Percentiles rank a stretch among this genome's conserved stretches.
Evolutionary conservation across 2,329 filamentous ascomycete species (phyloP).

Genomic region (Pseudohalonectria lignicola): DNA sequence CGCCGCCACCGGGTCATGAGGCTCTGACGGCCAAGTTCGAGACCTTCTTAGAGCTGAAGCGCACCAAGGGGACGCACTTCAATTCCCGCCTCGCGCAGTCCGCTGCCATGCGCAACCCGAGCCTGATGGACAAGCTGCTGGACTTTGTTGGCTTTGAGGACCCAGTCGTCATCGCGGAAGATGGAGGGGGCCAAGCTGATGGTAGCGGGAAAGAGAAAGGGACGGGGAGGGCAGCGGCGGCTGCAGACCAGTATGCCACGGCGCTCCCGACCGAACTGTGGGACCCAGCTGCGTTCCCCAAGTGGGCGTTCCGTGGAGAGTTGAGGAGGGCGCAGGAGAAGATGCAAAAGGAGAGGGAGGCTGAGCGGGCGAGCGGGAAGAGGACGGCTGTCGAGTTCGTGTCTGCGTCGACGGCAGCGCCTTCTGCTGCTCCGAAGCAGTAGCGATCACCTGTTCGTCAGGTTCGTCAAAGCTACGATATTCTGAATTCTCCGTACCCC

Average conservation of each 20-base stretch:
- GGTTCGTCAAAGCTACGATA: too few species aligned
- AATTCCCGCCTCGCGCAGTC: constrained; percentile 62
- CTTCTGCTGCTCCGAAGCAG: constrained; percentile 12
- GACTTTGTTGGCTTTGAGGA: constrained; percentile 46
- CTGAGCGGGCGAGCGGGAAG: constrained; percentile 25
- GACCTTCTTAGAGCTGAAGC: constrained; percentile 66
- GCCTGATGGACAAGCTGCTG: constrained; percentile 61
- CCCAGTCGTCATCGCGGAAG: constrained; percentile 14
- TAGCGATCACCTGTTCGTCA: too few species aligned
- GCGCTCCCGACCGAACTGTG: constrained; percentile 45
- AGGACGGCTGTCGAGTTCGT: constrained; percentile 39
- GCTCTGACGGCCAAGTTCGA: constrained; percentile 55
- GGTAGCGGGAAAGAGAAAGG: constrained; percentile 8
- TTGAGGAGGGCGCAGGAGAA: constrained; percentile 37
- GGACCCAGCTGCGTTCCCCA: constrained; percentile 45
- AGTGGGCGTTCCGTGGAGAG: constrained; percentile 38
- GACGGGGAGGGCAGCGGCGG: constrained; percentile 16
- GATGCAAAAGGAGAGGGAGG: constrained; percentile 26
- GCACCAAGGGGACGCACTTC: constrained; percentile 62
- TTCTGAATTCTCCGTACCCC: too few species aligned
- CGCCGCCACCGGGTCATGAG: constrained; percentile 29
- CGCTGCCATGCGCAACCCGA: constrained; percentile 59
- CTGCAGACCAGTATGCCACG: constrained; percentile 48
- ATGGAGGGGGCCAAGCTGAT: constrained; percentile 19
- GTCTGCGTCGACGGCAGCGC: constrained; percentile 12